These are phyloP conservation scores for Nothopassalora personata DNA, from an alignment of 2,329 filamentous ascomycete species.

Conservation along the genomic window DNA sequence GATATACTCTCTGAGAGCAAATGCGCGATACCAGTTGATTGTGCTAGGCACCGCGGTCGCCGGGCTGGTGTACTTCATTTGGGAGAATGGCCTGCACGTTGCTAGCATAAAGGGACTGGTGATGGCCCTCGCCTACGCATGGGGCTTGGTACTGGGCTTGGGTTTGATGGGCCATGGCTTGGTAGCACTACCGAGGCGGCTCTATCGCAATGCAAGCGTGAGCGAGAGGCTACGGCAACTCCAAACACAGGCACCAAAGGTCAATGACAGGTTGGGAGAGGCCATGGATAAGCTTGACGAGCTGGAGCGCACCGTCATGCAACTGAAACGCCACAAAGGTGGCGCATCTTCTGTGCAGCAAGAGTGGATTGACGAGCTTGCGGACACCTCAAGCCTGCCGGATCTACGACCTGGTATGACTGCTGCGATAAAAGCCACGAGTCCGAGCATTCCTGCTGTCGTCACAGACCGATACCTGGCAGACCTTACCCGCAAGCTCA, in stretches of 20 bases:
- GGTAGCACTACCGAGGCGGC: constrained; percentile 76
- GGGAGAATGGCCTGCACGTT: constrained; percentile 68
- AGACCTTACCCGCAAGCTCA: constrained; percentile 75
- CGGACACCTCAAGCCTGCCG: constrained; percentile 66
- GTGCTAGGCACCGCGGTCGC: constrained; percentile 64
- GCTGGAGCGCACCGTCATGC: constrained; percentile 72
- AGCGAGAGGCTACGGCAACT: constrained; percentile 68
- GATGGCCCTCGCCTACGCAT: constrained; percentile 93
- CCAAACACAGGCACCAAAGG: constrained; percentile 70
- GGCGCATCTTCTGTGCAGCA: constrained; percentile 69
- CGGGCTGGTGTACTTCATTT: constrained; percentile 77
- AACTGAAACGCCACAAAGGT: constrained; percentile 74
- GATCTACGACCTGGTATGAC: constrained; percentile 49
- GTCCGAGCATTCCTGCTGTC: constrained; percentile 57
- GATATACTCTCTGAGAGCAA: constrained; percentile 77
- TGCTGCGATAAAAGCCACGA: constrained; percentile 31
- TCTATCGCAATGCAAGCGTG: constrained; percentile 75
- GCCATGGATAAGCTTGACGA: constrained; percentile 73
- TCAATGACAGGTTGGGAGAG: constrained; percentile 85
- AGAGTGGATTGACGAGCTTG: constrained; percentile 95
- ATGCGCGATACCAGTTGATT: constrained; percentile 82
- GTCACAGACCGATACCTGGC: constrained; percentile 92
- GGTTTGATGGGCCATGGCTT: constrained; percentile 97
- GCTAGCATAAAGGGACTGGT: constrained; percentile 73
- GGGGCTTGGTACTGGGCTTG: constrained; percentile 85